Evolutionary conservation across 768 basidiomycete species (phyloP).

Genomic region (Crucibulum laeve): DNA sequence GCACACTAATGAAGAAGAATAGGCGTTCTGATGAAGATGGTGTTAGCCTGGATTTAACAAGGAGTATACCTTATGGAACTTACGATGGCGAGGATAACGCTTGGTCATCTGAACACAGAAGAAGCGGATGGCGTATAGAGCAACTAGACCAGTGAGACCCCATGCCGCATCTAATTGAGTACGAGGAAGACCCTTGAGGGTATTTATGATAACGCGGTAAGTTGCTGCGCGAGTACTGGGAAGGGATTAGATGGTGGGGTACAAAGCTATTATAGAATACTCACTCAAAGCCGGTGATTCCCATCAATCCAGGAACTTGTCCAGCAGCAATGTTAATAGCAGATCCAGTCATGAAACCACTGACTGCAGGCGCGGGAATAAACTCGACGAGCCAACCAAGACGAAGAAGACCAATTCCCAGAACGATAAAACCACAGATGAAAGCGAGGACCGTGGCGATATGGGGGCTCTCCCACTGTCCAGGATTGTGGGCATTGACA

Average conservation of each 20-base stretch:
- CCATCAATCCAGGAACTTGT: slow-evolving; percentile 89
- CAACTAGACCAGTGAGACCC: slow-evolving; percentile 72
- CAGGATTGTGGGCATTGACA: slow-evolving; percentile 50
- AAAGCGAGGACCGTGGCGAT: slow-evolving; percentile 87
- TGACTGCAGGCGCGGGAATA: slow-evolving; percentile 81
- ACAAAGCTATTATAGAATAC: slow-evolving; percentile 17
- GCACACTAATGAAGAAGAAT: slow-evolving; percentile 75
- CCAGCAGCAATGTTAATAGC: slow-evolving; percentile 87
- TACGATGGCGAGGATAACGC: slow-evolving; percentile 61
- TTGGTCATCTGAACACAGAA: slow-evolving; percentile 44
- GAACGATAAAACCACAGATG: slow-evolving; percentile 86
- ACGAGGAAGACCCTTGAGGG: slow-evolving; percentile 73
- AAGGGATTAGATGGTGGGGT: slow-evolving; percentile 6
- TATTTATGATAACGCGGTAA: slow-evolving; percentile 89
- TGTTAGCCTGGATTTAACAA: neutral
- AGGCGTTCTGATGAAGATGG: slow-evolving; percentile 40
- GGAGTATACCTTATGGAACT: slow-evolving; percentile 10
- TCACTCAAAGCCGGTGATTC: slow-evolving; percentile 79
- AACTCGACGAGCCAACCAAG: slow-evolving; percentile 96
- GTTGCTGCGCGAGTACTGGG: slow-evolving; percentile 79
- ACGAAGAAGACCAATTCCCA: slow-evolving; percentile 84
- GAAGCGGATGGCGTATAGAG: slow-evolving; percentile 67
- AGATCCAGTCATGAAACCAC: slow-evolving; percentile 97
- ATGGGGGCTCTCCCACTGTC: slow-evolving; percentile 57
- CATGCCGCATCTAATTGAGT: slow-evolving; percentile 84